These are phyloP conservation scores for Aurinia saxatilis DNA, from an alignment of 345 rosid genomes.

Conservation along the genomic window DNA sequence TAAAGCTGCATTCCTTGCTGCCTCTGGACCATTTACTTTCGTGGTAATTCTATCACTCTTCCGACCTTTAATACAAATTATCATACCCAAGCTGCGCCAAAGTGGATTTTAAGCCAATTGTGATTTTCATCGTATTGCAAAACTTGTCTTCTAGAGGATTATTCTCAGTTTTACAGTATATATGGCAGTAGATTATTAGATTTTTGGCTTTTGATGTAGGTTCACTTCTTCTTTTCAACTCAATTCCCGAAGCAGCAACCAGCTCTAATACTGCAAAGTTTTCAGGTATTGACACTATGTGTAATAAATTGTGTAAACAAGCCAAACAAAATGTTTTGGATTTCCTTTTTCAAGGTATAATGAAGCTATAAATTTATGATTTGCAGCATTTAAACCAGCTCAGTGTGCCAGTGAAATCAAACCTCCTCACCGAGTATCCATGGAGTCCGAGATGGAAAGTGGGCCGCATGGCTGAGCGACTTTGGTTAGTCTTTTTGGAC, in stretches of 20 bases:
- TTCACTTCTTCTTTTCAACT: slow-evolving; percentile 55
- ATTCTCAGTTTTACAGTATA: not conserved
- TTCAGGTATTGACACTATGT: slow-evolving; percentile 45
- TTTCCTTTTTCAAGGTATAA: not conserved
- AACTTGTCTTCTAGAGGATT: not conserved
- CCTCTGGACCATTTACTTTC: slow-evolving; percentile 69
- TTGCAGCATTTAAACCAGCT: slow-evolving; percentile 56
- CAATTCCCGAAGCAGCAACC: slow-evolving; percentile 92
- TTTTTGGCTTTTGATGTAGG: slow-evolving; percentile 36
- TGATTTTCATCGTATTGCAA: not conserved
- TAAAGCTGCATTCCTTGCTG: slow-evolving; percentile 59
- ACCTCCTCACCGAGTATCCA: slow-evolving; percentile 58
- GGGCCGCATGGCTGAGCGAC: slow-evolving; percentile 71
- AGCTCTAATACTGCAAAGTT: slow-evolving; percentile 69
- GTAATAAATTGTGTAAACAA: not conserved
- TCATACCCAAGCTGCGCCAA: not conserved
- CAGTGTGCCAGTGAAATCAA: slow-evolving; percentile 57
- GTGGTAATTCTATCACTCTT: slow-evolving; percentile 39
- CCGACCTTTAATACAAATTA: not conserved
- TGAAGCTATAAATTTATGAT: not conserved
- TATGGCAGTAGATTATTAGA: not conserved
- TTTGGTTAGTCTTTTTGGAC: slow-evolving; percentile 42
- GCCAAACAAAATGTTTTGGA: not conserved
- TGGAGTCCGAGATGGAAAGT: slow-evolving; percentile 99
- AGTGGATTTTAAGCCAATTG: not conserved